These are phyloP conservation scores for Phialophora chinensis DNA, from an alignment of 2,329 filamentous ascomycete species.

Conservation along the genomic window DNA sequence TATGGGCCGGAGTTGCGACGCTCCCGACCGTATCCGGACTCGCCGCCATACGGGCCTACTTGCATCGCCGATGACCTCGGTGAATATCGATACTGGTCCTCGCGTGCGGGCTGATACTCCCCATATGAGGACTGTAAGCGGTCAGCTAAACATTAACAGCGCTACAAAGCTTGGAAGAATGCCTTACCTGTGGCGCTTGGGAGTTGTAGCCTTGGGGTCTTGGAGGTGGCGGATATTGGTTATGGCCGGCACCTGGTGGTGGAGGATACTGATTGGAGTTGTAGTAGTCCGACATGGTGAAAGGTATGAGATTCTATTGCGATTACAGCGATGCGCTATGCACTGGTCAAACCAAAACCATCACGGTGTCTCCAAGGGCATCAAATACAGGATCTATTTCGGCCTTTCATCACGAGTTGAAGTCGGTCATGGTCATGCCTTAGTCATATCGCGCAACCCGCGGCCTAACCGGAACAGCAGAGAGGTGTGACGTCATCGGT, in stretches of 20 bases:
- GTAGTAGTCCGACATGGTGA: conserved; percentile 32
- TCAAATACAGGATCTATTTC: background rate
- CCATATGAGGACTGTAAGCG: conserved; percentile 13
- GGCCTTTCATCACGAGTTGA: background rate
- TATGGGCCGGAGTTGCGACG: conserved; percentile 34
- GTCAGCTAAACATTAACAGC: conserved; percentile 5
- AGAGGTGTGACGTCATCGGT: conserved; percentile 38
- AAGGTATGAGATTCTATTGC: background rate
- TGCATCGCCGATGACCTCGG: conserved; percentile 34
- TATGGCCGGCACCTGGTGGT: conserved; percentile 16
- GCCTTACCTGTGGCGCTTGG: conserved; percentile 24
- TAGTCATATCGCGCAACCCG: conserved; percentile 25
- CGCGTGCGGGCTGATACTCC: conserved; percentile 36
- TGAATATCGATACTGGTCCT: conserved; percentile 35
- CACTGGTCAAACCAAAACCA: background rate
- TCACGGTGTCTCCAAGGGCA: conserved; percentile 4
- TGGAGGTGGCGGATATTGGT: conserved; percentile 30
- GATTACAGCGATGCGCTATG: conserved; percentile 5
- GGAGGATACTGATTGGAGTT: conserved; percentile 30
- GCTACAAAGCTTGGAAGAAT: background rate
- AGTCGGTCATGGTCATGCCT: conserved; percentile 5
- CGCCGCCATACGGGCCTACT: conserved; percentile 33
- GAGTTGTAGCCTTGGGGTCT: conserved; percentile 24
- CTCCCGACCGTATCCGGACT: conserved; percentile 27
- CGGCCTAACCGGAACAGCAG: conserved; percentile 2